These are phyloP conservation scores for Pichia heedii DNA, from an alignment of 805 yeast genomes.

Conservation along the genomic window DNA sequence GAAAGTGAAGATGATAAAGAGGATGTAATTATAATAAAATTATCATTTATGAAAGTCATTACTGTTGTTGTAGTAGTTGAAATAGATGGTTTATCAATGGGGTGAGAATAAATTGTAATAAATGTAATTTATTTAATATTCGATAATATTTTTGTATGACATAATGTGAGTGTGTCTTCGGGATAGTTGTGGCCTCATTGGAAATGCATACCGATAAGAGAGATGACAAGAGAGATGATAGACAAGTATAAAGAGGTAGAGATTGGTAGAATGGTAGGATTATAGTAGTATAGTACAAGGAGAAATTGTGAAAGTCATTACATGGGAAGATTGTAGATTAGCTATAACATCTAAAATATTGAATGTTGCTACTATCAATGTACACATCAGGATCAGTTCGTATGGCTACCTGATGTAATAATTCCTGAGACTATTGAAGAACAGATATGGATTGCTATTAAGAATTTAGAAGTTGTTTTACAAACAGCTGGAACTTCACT, in stretches of 20 bases:
- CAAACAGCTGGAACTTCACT: conserved; percentile 35
- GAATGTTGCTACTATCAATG: conserved; percentile 19
- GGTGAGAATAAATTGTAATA: too few species aligned
- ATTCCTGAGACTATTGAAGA: conserved; percentile 35
- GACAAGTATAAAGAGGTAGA: background rate
- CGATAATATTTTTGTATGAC: too few species aligned
- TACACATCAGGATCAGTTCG: conserved; percentile 24
- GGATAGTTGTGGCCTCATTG: background rate
- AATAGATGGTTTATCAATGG: too few species aligned
- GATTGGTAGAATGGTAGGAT: too few species aligned
- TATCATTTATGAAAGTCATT: too few species aligned
- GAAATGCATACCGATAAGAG: background rate
- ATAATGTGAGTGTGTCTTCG: too few species aligned
- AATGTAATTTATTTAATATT: too few species aligned
- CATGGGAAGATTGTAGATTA: conserved; percentile 20
- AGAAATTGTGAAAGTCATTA: conserved; percentile 13
- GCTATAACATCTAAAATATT: conserved; percentile 15
- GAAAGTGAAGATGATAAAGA: too few species aligned
- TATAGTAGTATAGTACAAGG: too few species aligned
- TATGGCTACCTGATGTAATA: conserved; percentile 24
- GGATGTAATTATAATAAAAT: too few species aligned
- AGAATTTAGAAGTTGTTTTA: conserved; percentile 33
- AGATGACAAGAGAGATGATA: background rate
- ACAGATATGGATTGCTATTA: conserved; percentile 38
- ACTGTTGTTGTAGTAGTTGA: too few species aligned